These are phyloP conservation scores for Xylaria sp. DNA, from an alignment of 2,329 filamentous ascomycete genomes.

Conservation along the genomic window DNA sequence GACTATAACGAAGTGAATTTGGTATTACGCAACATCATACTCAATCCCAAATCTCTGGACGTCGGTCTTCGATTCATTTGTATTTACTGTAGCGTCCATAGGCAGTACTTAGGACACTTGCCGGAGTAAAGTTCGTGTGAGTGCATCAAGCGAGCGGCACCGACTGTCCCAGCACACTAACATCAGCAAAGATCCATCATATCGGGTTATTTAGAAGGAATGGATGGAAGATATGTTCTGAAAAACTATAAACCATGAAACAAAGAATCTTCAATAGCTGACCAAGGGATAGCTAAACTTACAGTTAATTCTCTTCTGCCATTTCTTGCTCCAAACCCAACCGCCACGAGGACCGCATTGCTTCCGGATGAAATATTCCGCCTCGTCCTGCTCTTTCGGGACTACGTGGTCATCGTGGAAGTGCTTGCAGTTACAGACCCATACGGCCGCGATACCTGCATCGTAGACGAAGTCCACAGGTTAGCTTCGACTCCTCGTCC, in stretches of 20 bases:
- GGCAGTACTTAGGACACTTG: constrained; percentile 9
- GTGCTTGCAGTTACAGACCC: constrained; percentile 36
- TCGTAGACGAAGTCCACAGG: background rate
- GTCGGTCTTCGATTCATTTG: background rate
- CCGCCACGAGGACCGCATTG: constrained; percentile 8
- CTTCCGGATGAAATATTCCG: background rate
- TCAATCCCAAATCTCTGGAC: background rate
- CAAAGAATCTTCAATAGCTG: background rate
- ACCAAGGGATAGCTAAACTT: background rate
- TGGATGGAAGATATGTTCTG: background rate
- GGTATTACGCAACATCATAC: background rate
- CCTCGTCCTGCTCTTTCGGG: constrained; percentile 18
- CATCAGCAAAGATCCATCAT: background rate
- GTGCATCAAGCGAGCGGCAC: background rate
- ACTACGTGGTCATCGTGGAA: constrained; percentile 3
- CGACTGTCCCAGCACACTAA: background rate
- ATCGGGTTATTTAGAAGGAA: background rate
- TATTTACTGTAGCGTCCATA: background rate
- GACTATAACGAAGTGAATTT: background rate
- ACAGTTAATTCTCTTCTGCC: constrained; percentile 30
- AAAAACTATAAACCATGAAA: background rate
- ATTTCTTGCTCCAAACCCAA: constrained; percentile 28
- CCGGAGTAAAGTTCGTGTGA: background rate
- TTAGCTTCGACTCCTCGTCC: background rate
- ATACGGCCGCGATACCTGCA: constrained; percentile 12